A percentile compares a stretch with the other conserved stretches of the same genome.
phyloP scores from a whole-genome alignment of 345 rosid genomes.

The Alliaria petiolata region DNA sequence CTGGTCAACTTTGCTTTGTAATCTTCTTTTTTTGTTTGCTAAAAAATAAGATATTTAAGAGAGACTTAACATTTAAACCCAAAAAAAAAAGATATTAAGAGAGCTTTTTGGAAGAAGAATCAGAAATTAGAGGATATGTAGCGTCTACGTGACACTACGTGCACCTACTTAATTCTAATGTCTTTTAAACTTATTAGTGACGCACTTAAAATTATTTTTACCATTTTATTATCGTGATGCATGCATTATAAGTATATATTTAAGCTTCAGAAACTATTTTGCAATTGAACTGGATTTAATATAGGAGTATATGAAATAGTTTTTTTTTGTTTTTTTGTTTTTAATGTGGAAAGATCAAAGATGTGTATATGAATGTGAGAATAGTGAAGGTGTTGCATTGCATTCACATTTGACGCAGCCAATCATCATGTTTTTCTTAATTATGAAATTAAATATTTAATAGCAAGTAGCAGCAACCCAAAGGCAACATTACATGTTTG shows the following conservation, averaged over 20 bases:
- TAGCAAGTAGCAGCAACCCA: too few relatives aligned
- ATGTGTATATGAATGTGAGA: neutral
- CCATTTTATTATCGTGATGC: too few relatives aligned
- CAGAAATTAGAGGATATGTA: too few relatives aligned
- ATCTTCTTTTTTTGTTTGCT: neutral
- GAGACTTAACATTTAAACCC: too few relatives aligned
- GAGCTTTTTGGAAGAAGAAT: too few relatives aligned
- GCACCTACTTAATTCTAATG: neutral
- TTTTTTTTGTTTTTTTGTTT: too few relatives aligned
- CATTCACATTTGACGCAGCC: neutral
- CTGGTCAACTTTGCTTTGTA: neutral
- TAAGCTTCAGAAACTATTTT: too few relatives aligned
- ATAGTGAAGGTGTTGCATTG: neutral
- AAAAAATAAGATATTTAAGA: too few relatives aligned
- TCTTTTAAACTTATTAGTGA: neutral
- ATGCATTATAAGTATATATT: too few relatives aligned
- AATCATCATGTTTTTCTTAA: neutral
- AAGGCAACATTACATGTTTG: conserved; percentile 18
- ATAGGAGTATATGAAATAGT: neutral
- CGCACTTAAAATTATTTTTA: neutral
- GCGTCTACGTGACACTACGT: neutral
- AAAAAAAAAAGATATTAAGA: too few relatives aligned
- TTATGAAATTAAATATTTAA: neutral
- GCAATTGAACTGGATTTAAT: neutral
- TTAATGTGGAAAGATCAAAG: neutral